Conservation (phyloP, 1,139 yeast species). For the Hanseniaspora sp. region DNA sequence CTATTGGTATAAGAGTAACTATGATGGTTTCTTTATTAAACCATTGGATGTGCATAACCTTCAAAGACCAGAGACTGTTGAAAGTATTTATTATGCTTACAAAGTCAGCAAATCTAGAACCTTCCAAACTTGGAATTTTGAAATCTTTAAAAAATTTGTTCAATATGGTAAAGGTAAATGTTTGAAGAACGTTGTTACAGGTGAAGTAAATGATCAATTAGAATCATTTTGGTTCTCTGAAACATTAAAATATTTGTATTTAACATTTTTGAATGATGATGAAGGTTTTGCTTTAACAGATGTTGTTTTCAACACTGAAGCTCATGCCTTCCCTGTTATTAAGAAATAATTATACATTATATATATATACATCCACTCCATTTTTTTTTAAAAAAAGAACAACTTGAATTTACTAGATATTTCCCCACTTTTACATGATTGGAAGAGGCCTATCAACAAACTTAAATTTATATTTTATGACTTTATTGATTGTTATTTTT, state of each 20-base stretch:
- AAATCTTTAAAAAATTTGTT: slow-evolving; percentile 63
- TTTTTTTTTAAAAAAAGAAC: too few relatives aligned
- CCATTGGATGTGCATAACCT: slow-evolving; percentile 67
- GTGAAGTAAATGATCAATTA: slow-evolving; percentile 55
- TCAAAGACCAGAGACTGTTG: slow-evolving; percentile 92
- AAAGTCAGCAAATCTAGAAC: slow-evolving; percentile 70
- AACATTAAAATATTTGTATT: slow-evolving; percentile 76
- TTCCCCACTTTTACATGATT: slow-evolving; percentile 40
- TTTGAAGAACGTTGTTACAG: slow-evolving; percentile 49
- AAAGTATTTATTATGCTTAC: slow-evolving; percentile 70
- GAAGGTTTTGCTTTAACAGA: slow-evolving; percentile 42
- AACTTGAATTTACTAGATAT: neutral
- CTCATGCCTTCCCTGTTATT: slow-evolving; percentile 71
- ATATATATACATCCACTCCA: too few relatives aligned
- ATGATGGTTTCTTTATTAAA: slow-evolving; percentile 56
- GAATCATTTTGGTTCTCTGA: slow-evolving; percentile 94
- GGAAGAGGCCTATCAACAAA: slow-evolving; percentile 63
- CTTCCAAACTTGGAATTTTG: slow-evolving; percentile 85
- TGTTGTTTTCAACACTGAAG: slow-evolving; percentile 82
- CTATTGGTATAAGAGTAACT: slow-evolving; percentile 25
- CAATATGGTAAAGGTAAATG: slow-evolving; percentile 54
- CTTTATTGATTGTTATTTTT: slow-evolving; percentile 43
- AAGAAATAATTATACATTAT: neutral
- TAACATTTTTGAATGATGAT: slow-evolving; percentile 57
- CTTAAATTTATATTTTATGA: slow-evolving; percentile 45